Base-by-base conservation (phyloP, 306 rosid genomes). In the Dryas octopetala region DNA sequence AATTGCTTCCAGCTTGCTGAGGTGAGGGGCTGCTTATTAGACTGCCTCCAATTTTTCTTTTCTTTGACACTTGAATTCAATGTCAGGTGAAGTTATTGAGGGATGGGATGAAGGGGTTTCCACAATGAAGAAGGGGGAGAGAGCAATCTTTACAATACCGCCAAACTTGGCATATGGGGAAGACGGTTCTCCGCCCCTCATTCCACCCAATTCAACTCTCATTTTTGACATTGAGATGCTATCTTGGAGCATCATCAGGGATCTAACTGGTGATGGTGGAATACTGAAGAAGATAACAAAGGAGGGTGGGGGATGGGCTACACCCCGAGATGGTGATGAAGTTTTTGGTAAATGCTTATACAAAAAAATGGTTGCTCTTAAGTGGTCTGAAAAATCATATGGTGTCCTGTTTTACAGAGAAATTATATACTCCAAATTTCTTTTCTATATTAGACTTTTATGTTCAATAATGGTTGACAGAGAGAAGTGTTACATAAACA, bases 81-180 rank as follows among this genome's bases (percentile, higher is more conserved):
- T 62, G 58, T 26, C 76, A 87, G 94, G 87, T 77, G 96, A 86
- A 79, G 96, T 90, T 28, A 90, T 90, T 79, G 83, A 71, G 58
- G 96, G 96, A 7, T 84, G 85, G 96, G 96, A 88, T 74, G 89
- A 86, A 76, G 92, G 92, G 61, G 88, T 90, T 59, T 86, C 74
- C 23, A 82, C 85, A 26, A 90, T 88, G 92, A 88, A 84, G 79
- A 86, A 79, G 68, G 90, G 96, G 38, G 96, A 90, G 81, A 86
- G 88, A 82, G 90, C 96, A 77, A 66, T 84, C 47, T 90, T 90
- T 75, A 84, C 68, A 66, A 84, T 88, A 16, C 90, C 96, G 28
- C 88, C 96, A 10, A 74, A 75, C n/a, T 68, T 90, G 74, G 92
- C 88, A 14, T 90, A 90, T 44, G 96, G 92, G 4, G 86, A 63